phyloP scores from a whole-genome alignment of 1,139 yeast species.

The Fermentozyma sake region DNA sequence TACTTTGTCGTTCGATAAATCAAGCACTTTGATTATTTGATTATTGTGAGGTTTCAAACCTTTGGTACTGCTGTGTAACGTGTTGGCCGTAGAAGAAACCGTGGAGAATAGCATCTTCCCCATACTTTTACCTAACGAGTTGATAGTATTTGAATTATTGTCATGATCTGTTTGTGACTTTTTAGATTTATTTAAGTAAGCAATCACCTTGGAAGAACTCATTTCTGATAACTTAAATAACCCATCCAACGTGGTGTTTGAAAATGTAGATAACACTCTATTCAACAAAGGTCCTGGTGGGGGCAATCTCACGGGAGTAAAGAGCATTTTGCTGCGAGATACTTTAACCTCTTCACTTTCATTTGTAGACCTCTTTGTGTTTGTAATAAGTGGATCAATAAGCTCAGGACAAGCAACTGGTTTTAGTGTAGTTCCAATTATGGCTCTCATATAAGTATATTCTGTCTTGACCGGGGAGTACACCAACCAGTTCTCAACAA shows the following conservation, averaged over 20 bases:
- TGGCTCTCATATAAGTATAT: conserved; percentile 25
- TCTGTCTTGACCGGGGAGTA: conserved; percentile 42
- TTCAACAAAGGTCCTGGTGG: conserved; percentile 41
- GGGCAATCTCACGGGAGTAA: conserved; percentile 46
- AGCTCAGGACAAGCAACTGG: not conserved
- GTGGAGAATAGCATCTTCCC: conserved; percentile 30
- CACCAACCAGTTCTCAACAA: conserved; percentile 48
- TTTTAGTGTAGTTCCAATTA: conserved; percentile 11
- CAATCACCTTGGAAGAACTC: conserved; percentile 40
- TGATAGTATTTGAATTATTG: conserved; percentile 16
- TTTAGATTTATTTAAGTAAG: conserved; percentile 25
- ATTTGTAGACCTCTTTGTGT: too few relatives aligned
- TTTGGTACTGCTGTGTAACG: conserved; percentile 25
- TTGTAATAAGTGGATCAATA: conserved; percentile 11
- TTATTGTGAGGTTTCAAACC: conserved; percentile 25
- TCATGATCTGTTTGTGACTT: conserved; percentile 8
- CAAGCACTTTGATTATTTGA: conserved; percentile 40
- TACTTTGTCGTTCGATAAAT: conserved; percentile 39
- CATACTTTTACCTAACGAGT: conserved; percentile 29
- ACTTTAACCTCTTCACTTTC: conserved; percentile 2
- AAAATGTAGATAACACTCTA: conserved; percentile 43
- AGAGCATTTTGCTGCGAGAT: conserved; percentile 10
- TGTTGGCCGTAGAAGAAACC: conserved; percentile 30
- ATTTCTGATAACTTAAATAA: conserved; percentile 46
- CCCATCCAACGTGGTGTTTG: conserved; percentile 54